Evolutionary conservation across 108 stramenopile genomes (phyloP), one percentile per base, ranked within the genome.

Genomic region (Skeletonema marinoi): DNA sequence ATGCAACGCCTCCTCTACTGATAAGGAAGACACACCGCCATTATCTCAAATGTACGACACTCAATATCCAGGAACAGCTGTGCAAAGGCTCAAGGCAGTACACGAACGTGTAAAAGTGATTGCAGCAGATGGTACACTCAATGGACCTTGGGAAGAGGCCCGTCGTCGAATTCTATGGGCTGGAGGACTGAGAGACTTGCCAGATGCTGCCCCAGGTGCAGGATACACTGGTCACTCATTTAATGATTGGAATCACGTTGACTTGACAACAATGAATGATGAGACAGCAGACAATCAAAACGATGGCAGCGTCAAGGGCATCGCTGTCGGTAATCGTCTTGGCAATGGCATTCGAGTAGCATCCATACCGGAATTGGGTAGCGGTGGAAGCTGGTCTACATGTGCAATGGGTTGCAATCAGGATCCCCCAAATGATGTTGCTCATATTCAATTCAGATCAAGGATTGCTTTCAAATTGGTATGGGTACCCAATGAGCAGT

Each of bases 151-250:
- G 96, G 87, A 86, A 17, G 74, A 89, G 9, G 92, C 93, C 13
- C 93, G 96, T 21, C 78, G 92, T n/a, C 79, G 80, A 14, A 60
- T 97, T 16, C 70, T 97, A 3, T 96, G 96, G 96, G 96, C 96
- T 13, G 96, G 96, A 8, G 96, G 96, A 29, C 68, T 97, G 38
- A 68, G 79, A 41, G 93, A 96, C 83, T 68, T 97, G 8, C 80
- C 87, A 9, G 51, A 86, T 73, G 88, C 88, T 1, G 51, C 66
- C 33, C 96, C 96, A 3, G 96, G 96, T 32, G 75, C 87, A 60
- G 96, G 96, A 39, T 97, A 97, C 73, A 97, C 96, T 29, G 96
- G 96, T 2, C 96, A 97, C 70, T 81, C 84, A 17, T 97, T 97
- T 84, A 94, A 95, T 48, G 96, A 97, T 77, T 96, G 68, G 69